Percentiles rank a stretch among this genome's conserved stretches.
Evolutionary conservation across 176 grass and related monocot genomes (phyloP).

Genomic region (Triticum timopheevii): DNA sequence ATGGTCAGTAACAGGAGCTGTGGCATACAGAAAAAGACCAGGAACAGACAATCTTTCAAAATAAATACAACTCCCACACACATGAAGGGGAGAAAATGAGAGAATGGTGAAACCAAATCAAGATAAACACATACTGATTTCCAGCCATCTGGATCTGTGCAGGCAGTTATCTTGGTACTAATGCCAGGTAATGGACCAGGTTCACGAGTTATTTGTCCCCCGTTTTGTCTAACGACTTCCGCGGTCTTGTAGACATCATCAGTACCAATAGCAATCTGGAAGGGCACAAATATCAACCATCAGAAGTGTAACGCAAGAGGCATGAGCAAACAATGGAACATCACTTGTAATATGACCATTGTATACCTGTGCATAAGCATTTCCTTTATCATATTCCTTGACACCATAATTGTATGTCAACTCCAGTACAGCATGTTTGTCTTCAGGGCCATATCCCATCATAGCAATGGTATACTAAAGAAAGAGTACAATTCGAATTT

Average conservation of each 20-base stretch:
- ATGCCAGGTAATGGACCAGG: conserved; percentile 96
- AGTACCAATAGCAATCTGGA: conserved; percentile 90
- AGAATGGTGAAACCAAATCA: conserved; percentile 18
- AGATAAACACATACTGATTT: conserved; percentile 67
- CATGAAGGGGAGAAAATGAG: background rate
- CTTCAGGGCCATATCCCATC: conserved; percentile 99
- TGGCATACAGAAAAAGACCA: background rate
- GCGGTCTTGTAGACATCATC: conserved; percentile 99
- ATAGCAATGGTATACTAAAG: conserved; percentile 85
- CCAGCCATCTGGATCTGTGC: conserved; percentile 95
- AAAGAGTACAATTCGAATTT: background rate
- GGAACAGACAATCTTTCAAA: conserved; percentile 5
- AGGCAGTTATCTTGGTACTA: conserved; percentile 88
- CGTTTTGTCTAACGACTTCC: conserved; percentile 66
- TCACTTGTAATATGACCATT: background rate
- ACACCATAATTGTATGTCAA: conserved; percentile 95
- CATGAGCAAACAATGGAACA: background rate
- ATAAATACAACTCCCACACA: conserved; percentile 9
- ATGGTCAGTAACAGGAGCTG: background rate
- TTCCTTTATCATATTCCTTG: conserved; percentile 84
- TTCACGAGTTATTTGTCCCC: conserved; percentile 76
- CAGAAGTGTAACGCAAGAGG: background rate
- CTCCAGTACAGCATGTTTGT: conserved; percentile 91
- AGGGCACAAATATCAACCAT: conserved; percentile 26
- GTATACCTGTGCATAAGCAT: conserved; percentile 94